Conservation (phyloP, 2,329 filamentous ascomycete species). For the Xylaria sp. region DNA sequence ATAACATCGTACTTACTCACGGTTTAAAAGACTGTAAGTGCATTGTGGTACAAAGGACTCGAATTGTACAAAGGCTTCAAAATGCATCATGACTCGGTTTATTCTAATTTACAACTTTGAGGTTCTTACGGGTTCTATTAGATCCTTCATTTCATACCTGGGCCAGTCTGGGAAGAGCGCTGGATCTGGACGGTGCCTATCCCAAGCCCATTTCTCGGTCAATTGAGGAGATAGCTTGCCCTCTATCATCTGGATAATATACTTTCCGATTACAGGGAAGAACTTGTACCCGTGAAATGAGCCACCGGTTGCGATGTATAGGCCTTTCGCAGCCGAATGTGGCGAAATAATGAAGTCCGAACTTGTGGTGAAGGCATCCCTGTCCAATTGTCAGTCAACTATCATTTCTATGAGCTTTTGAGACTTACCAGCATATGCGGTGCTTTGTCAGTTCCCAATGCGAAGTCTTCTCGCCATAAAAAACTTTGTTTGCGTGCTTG, state of each 20-base stretch:
- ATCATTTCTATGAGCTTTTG: neutral
- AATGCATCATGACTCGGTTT: neutral
- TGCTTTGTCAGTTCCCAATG: constrained; percentile 69
- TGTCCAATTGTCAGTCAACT: constrained; percentile 45
- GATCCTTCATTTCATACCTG: constrained; percentile 36
- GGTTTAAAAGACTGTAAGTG: neutral
- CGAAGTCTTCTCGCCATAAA: constrained; percentile 67
- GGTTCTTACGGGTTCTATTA: constrained; percentile 22
- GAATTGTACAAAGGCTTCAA: neutral
- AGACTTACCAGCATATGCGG: constrained; percentile 72
- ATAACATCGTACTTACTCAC: neutral
- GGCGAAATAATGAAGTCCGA: constrained; percentile 73
- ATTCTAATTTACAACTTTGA: constrained; percentile 31
- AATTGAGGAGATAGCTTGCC: constrained; percentile 57
- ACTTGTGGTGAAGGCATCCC: constrained; percentile 72
- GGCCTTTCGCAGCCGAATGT: constrained; percentile 41
- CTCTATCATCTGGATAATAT: constrained; percentile 66
- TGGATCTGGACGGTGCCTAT: constrained; percentile 67
- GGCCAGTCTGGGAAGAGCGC: constrained; percentile 42
- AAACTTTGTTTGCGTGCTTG: constrained; percentile 63
- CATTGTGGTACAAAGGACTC: neutral
- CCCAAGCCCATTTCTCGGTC: constrained; percentile 65
- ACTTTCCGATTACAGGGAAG: constrained; percentile 71
- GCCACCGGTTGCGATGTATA: constrained; percentile 52
- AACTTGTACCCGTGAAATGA: constrained; percentile 77